Evolutionary conservation across 176 grass and related monocot genomes (phyloP), one percentile per base, ranked within the genome.

Genomic region (Eragrostis curvula): DNA sequence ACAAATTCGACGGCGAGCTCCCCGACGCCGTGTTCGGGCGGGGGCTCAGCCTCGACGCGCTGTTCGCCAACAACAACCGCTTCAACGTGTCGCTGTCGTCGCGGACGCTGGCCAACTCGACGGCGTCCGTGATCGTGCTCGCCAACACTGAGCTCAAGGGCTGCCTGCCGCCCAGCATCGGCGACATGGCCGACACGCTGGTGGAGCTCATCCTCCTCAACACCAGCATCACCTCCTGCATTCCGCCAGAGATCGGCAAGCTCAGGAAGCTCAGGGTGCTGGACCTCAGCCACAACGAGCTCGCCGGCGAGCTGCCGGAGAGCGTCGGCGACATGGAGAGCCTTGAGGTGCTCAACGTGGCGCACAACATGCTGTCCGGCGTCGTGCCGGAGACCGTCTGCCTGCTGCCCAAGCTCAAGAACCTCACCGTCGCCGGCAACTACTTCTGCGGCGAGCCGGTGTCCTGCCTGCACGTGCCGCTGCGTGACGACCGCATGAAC

Each of bases 41-140:
- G 15, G 9, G 61, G 84, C 88, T 90, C 51, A 56, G n/a, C 63
- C 88, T 94, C 2, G 95, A 97, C 72, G 95, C 95, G 8, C 28
- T 97, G 11, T 97, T 97, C 50, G 85, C 89, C 73, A 97, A 97
- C 81, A 70, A 91, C 81, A 97, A 97, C 90, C 68, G 83, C 4
- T 94, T 97, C 88, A 81, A 81, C 64, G 83, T 97, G 40, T 77
- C 85, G 10, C 80, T 97, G 36, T 80, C 95, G 27, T 83, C 90
- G 23, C 5, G 13, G 55, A 90, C 77, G 66, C 75, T 97, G 48
- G 20, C 81, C 9, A 94, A 92, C 86, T 97, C 95, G 15, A 84
- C 90, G 27, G 88, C 85, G 62, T 97, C 95, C 3, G 95, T 97
- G 4, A 91, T 97, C 71, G 95, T 97, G 70, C 79, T 97, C 5